These are phyloP conservation scores for Nothophoma quercina DNA, from an alignment of 2,329 filamentous ascomycete species.

Conservation along the genomic window DNA sequence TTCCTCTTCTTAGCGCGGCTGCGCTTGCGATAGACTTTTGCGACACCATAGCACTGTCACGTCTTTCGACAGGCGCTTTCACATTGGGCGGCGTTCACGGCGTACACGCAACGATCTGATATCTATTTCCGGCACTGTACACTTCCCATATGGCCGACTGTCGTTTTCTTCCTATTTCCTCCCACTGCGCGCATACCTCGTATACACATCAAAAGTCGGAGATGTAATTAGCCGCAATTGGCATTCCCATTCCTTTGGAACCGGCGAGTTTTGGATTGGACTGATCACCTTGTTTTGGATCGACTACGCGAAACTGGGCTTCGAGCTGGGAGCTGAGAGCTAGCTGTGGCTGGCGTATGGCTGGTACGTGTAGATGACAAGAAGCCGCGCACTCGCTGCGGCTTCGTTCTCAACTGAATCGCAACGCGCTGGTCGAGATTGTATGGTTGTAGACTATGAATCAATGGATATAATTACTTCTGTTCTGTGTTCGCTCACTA, in stretches of 20 bases:
- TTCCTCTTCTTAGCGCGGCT: slow-evolving; percentile 27
- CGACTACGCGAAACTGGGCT: slow-evolving; percentile 2
- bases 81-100: slow-evolving; percentile 48
- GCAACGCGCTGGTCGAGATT: slow-evolving; percentile 21
- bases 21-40: slow-evolving; percentile 37
- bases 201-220: slow-evolving; percentile 32
- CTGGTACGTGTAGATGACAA: slow-evolving; percentile 16
- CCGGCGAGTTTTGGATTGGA: slow-evolving; percentile 12
- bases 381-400: slow-evolving; percentile 11
- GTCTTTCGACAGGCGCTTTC: slow-evolving; percentile 19
- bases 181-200: slow-evolving; percentile 30
- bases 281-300: slow-evolving; percentile 9
- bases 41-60: slow-evolving; percentile 22
- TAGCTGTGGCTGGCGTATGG: slow-evolving; percentile 11
- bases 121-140: slow-evolving; percentile 18
- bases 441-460: slow-evolving; percentile 22
- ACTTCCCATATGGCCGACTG: slow-evolving; percentile 19
- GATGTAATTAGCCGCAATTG: slow-evolving; percentile 38
- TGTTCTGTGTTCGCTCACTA: not conserved
- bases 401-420: slow-evolving; percentile 17
- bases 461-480: slow-evolving; percentile 15
- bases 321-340: not conserved
- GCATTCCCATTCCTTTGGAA: slow-evolving; percentile 9
- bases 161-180: slow-evolving; percentile 23
- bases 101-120: slow-evolving; percentile 27